Conservation (phyloP, 2,329 filamentous ascomycete species). For the Mycosphaerelloides madeirae region DNA sequence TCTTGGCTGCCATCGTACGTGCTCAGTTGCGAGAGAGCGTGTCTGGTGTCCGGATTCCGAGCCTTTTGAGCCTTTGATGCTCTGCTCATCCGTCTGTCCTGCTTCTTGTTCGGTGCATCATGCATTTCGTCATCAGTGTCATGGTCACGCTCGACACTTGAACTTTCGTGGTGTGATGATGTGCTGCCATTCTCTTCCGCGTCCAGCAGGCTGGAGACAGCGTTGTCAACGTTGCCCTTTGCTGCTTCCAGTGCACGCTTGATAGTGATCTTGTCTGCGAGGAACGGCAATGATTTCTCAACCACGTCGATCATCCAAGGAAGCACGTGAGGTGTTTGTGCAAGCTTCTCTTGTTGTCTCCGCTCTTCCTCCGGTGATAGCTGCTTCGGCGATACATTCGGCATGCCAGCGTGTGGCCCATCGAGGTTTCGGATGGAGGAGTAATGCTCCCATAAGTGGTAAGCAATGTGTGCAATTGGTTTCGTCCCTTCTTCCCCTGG, state of each 20-base stretch:
- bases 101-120: conserved; percentile 50
- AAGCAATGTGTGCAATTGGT: conserved; percentile 44
- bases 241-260: conserved; percentile 50
- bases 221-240: conserved; percentile 51
- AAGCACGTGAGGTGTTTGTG: conserved; percentile 40
- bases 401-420: conserved; percentile 55
- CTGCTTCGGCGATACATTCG: conserved; percentile 40
- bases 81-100: conserved; percentile 43
- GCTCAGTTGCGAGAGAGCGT: conserved; percentile 29
- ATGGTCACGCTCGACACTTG: conserved; percentile 49
- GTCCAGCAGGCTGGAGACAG: conserved; percentile 50
- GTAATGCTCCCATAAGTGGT: conserved; percentile 60
- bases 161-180: conserved; percentile 43
- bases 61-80: conserved; percentile 36
- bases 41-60: conserved; percentile 24
- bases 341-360: conserved; percentile 34
- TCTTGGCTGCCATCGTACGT: conserved; percentile 32
- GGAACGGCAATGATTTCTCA: conserved; percentile 47
- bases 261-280: conserved; percentile 48
- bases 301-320: conserved; percentile 56
- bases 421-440: conserved; percentile 59
- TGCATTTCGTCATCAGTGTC: conserved; percentile 48
- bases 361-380: conserved; percentile 40
- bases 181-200: conserved; percentile 40
- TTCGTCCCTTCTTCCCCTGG: conserved; percentile 26